Evolutionary conservation across 257 asterid genomes (phyloP).

Genomic region (Misopates orontium): DNA sequence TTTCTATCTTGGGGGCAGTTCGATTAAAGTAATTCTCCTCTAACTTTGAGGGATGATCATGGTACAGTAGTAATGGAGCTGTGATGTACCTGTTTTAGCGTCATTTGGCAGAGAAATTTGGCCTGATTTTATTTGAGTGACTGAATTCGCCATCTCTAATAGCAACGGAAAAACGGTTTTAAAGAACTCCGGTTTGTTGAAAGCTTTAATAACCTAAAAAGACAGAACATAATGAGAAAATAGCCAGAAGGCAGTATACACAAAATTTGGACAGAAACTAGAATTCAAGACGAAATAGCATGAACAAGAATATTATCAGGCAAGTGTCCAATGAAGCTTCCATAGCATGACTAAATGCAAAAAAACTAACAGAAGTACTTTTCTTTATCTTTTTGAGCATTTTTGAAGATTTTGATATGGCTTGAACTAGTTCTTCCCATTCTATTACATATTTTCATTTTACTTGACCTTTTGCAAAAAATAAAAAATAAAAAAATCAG

Average conservation of each 20-base stretch:
- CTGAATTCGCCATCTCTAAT: conserved; percentile 65
- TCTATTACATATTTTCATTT: not conserved
- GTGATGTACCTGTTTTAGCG: conserved; percentile 54
- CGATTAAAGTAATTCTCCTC: not conserved
- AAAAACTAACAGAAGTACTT: not conserved
- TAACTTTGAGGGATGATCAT: conserved; percentile 13
- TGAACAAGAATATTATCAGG: conserved; percentile 13
- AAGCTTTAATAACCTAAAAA: conserved; percentile 73
- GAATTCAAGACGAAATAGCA: conserved; percentile 8
- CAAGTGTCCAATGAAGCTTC: conserved; percentile 5
- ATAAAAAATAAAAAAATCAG: no score
- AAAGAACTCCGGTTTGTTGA: conserved; percentile 71
- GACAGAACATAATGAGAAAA: conserved; percentile 24
- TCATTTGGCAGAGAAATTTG: conserved; percentile 44
- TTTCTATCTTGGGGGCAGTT: no score
- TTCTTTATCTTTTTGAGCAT: not conserved
- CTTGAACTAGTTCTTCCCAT: conserved; percentile 1
- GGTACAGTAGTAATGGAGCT: conserved; percentile 22
- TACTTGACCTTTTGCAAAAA: no score
- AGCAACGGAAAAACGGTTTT: conserved; percentile 64
- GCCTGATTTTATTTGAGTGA: conserved; percentile 37
- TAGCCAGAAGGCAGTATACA: conserved; percentile 6
- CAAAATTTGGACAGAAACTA: not conserved
- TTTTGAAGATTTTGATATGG: conserved; percentile 3
- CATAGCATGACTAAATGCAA: not conserved